Percentiles rank a stretch among this genome's conserved stretches.
Conservation (phyloP, 108 stramenopile genomes). For the Cyclotella choctawhatcheeana region DNA sequence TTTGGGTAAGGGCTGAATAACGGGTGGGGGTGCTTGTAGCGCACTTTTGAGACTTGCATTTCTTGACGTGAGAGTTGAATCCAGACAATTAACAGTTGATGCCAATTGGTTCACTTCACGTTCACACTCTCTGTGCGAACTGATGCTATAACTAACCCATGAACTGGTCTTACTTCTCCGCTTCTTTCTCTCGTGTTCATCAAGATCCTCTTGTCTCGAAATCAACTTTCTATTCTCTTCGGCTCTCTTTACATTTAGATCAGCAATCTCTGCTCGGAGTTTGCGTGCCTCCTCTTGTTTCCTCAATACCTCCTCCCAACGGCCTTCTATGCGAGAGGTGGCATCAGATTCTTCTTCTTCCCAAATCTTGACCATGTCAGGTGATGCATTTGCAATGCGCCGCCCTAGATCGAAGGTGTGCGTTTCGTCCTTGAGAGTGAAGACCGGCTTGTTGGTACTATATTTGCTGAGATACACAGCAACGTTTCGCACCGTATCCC, state of each 20-base stretch:
- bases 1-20: constrained; percentile 40
- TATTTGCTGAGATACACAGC: constrained; percentile 14
- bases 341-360: constrained; percentile 30
- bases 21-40: constrained; percentile 29
- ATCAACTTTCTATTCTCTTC: constrained; percentile 20
- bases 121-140: not conserved
- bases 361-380: constrained; percentile 20
- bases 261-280: constrained; percentile 15
- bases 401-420: constrained; percentile 28
- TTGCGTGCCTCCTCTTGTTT: constrained; percentile 19
- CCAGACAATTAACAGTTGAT: not conserved
- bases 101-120: not conserved
- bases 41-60: constrained; percentile 10
- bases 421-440: constrained; percentile 33
- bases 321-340: constrained; percentile 19
- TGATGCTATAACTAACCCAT: not conserved
- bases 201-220: constrained; percentile 9
- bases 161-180: not conserved
- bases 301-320: constrained; percentile 38
- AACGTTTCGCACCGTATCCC: constrained; percentile 29
- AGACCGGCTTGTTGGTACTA: constrained; percentile 20
- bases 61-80: constrained; percentile 8
- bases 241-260: not conserved
- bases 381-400: constrained; percentile 12
- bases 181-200: constrained; percentile 22